phyloP scores from a whole-genome alignment of 2,329 filamentous ascomycete genomes.

The Metarhizium humberi region DNA sequence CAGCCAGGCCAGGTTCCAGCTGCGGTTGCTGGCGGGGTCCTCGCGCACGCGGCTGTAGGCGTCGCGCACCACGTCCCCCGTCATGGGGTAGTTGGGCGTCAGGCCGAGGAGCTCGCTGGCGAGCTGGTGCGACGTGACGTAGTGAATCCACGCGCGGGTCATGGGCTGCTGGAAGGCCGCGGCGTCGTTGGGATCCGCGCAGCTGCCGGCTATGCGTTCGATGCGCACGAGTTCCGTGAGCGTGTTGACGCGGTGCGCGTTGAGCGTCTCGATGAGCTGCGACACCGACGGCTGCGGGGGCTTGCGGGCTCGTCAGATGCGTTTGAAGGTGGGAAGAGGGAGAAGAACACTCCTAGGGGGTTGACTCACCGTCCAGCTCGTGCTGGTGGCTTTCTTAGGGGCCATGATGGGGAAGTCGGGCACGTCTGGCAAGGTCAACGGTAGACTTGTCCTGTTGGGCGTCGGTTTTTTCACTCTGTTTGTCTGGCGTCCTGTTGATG shows the following conservation, averaged over 20 bases:
- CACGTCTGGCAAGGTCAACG: not conserved
- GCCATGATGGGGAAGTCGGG: not conserved
- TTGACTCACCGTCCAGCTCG: not conserved
- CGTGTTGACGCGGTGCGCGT: constrained; percentile 62
- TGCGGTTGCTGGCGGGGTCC: constrained; percentile 57
- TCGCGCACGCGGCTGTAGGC: constrained; percentile 53
- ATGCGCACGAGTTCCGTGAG: constrained; percentile 63
- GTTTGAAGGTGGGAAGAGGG: not conserved
- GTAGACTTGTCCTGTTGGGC: not conserved
- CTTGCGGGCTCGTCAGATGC: not conserved
- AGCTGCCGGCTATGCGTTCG: constrained; percentile 53
- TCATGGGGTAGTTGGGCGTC: constrained; percentile 59
- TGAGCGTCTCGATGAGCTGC: constrained; percentile 54
- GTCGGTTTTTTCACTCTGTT: not conserved
- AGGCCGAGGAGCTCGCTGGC: constrained; percentile 60
- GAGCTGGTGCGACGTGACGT: constrained; percentile 61
- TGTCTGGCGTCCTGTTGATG: not conserved
- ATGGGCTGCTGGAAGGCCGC: constrained; percentile 52
- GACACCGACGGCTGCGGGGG: constrained; percentile 40
- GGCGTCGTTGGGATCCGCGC: constrained; percentile 49
- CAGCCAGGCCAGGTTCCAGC: constrained; percentile 71
- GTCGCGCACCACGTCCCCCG: constrained; percentile 53
- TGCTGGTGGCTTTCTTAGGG: not conserved
- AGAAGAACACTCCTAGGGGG: no score
- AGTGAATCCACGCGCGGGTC: constrained; percentile 62